These are phyloP conservation scores for Zygnema circumcarinatum DNA, from an alignment of 139 green algal species.

Conservation along the genomic window DNA sequence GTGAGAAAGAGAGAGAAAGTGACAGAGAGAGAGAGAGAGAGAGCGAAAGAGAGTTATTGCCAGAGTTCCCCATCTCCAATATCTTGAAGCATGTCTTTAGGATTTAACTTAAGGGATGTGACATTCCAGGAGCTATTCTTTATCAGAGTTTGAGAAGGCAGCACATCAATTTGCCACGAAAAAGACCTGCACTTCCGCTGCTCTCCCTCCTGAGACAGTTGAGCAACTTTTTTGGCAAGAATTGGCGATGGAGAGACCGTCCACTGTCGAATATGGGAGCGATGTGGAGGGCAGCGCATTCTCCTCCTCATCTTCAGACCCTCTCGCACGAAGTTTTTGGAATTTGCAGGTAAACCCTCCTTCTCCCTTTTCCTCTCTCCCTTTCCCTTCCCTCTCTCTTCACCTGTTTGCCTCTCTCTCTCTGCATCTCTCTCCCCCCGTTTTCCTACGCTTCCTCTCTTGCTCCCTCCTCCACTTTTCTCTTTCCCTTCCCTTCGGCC, in stretches of 20 bases:
- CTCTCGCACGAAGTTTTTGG: not conserved
- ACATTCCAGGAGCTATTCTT: constrained; percentile 44
- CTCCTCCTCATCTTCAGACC: not conserved
- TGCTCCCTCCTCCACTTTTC: not conserved
- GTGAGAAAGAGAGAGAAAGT: no score
- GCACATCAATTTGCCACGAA: constrained; percentile 25
- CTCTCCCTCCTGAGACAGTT: constrained; percentile 15
- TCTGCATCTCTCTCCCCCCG: not conserved
- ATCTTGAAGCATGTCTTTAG: no score
- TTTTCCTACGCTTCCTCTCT: not conserved
- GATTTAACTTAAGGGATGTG: no score
- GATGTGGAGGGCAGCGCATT: constrained; percentile 38
- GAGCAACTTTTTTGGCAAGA: constrained; percentile 38
- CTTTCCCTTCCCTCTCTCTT: not conserved
- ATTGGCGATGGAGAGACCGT: not conserved
- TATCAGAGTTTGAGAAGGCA: constrained; percentile 37
- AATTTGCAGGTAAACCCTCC: constrained; percentile 25
- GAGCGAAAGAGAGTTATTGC: no score
- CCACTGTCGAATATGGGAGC: constrained; percentile 46
- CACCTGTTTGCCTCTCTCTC: not conserved
- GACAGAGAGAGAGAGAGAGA: no score
- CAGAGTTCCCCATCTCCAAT: no score
- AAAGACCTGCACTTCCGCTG: not conserved
- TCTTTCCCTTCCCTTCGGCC: no score
- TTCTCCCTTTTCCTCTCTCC: not conserved